These are phyloP conservation scores for Rhynchosporium graminicola DNA, from an alignment of 2,329 filamentous ascomycete genomes.

Conservation along the genomic window DNA sequence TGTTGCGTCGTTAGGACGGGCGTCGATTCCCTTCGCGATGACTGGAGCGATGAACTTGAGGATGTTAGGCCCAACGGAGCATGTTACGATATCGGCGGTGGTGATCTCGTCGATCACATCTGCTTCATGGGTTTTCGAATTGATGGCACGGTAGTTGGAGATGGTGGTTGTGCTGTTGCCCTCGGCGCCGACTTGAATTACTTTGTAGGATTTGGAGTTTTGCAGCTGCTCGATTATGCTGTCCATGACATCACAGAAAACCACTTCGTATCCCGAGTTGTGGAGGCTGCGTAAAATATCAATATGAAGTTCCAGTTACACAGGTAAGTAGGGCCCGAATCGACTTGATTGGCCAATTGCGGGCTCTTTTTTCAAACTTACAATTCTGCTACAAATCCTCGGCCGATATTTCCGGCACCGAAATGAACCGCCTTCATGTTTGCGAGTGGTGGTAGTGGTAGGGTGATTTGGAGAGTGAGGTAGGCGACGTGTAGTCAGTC, in stretches of 20 bases:
- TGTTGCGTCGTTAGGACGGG: slow-evolving; percentile 60
- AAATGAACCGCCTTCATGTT: slow-evolving; percentile 74
- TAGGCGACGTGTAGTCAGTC: slow-evolving; percentile 11
- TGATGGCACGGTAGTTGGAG: slow-evolving; percentile 95
- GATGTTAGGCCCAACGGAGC: slow-evolving; percentile 93
- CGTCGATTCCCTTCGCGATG: slow-evolving; percentile 90
- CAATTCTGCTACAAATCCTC: slow-evolving; percentile 42
- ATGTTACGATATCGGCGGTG: slow-evolving; percentile 88
- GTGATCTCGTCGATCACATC: slow-evolving; percentile 84
- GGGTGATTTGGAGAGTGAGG: not conserved
- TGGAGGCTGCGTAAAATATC: slow-evolving; percentile 57
- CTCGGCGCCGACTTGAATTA: slow-evolving; percentile 87
- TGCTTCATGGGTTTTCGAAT: slow-evolving; percentile 82
- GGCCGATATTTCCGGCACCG: slow-evolving; percentile 80
- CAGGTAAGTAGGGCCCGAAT: not conserved
- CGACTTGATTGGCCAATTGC: not conserved
- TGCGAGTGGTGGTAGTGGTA: slow-evolving; percentile 1
- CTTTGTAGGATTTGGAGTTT: slow-evolving; percentile 73
- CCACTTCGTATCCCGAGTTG: slow-evolving; percentile 91
- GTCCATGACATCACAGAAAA: slow-evolving; percentile 95
- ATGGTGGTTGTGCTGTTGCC: slow-evolving; percentile 81
- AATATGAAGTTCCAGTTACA: slow-evolving; percentile 1
- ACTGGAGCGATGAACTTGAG: slow-evolving; percentile 95
- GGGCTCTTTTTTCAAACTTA: slow-evolving; percentile 21
- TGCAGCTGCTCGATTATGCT: slow-evolving; percentile 79